Evolutionary conservation across 2,329 filamentous ascomycete species (phyloP).

Genomic region (Colletotrichum agaves): DNA sequence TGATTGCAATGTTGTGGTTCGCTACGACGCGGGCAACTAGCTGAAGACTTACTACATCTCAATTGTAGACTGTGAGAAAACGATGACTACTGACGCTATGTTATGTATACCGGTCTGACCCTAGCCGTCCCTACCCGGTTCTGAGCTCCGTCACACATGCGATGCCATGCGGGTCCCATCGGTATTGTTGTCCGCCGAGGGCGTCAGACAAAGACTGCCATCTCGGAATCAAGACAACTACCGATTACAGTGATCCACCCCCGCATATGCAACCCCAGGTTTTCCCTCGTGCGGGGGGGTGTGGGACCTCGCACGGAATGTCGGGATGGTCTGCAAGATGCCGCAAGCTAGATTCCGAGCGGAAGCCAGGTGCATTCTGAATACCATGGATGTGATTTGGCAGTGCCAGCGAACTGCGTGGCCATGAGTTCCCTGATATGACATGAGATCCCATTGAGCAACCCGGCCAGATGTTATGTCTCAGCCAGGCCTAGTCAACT

Average conservation of each 20-base stretch:
- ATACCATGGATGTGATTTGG: background rate
- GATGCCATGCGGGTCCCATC: slow-evolving; percentile 11
- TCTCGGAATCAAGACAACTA: slow-evolving; percentile 11
- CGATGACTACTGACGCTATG: background rate
- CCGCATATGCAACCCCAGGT: slow-evolving; percentile 20
- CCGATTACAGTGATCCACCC: background rate
- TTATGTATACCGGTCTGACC: slow-evolving; percentile 10
- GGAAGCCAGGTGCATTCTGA: slow-evolving; percentile 23
- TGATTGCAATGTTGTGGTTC: too few relatives aligned
- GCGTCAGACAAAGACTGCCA: background rate
- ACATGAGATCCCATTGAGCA: background rate
- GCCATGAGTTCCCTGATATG: background rate
- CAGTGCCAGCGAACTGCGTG: background rate
- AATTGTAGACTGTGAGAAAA: background rate
- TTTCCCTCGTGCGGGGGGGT: background rate
- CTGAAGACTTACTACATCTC: background rate
- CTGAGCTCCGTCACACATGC: background rate
- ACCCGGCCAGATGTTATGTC: slow-evolving; percentile 4
- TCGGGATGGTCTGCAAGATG: background rate
- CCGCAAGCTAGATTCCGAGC: slow-evolving; percentile 22
- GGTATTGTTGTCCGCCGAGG: background rate
- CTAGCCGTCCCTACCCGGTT: slow-evolving; percentile 9
- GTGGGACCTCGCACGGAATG: slow-evolving; percentile 23
- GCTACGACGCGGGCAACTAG: background rate
- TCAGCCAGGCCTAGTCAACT: slow-evolving; percentile 1